Conservation (phyloP, 495 filamentous ascomycete species). For the Entonaema liquescens region DNA sequence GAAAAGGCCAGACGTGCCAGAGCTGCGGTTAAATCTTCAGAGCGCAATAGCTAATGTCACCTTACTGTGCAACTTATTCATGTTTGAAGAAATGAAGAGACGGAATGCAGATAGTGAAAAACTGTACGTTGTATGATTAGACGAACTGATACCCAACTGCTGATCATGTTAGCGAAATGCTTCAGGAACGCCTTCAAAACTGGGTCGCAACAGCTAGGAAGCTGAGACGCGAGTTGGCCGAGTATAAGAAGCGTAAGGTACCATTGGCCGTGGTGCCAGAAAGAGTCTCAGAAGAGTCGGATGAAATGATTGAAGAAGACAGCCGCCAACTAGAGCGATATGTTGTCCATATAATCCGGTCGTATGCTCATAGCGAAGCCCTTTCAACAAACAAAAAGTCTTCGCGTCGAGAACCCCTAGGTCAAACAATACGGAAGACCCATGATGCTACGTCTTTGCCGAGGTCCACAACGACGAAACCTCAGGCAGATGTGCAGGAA, state of each 20-base stretch:
- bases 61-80: conserved; percentile 20
- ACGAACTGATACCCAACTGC: not conserved
- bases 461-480: not conserved
- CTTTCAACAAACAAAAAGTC: not conserved
- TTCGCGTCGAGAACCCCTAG: conserved; percentile 2
- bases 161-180: conserved; percentile 24
- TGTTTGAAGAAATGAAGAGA: conserved; percentile 22
- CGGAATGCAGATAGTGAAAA: conserved; percentile 14
- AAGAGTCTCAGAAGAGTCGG: not conserved
- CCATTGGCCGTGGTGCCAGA: not conserved
- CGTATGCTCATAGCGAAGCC: conserved; percentile 1
- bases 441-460: not conserved
- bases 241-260: conserved; percentile 22
- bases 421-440: not conserved
- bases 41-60: conserved; percentile 25
- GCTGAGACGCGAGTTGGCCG: conserved; percentile 14
- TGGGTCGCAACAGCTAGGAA: conserved; percentile 15
- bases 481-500: not conserved
- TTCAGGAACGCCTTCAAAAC: conserved; percentile 12
- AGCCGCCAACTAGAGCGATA: conserved; percentile 26
- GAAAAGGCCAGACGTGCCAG: conserved; percentile 34
- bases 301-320: conserved; percentile 4
- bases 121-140: conserved; percentile 19
- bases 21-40: conserved; percentile 24
- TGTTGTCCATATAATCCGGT: conserved; percentile 14